Conservation (phyloP, 1,284 basidiomycete species). For the Coriolopsis trogii region DNA sequence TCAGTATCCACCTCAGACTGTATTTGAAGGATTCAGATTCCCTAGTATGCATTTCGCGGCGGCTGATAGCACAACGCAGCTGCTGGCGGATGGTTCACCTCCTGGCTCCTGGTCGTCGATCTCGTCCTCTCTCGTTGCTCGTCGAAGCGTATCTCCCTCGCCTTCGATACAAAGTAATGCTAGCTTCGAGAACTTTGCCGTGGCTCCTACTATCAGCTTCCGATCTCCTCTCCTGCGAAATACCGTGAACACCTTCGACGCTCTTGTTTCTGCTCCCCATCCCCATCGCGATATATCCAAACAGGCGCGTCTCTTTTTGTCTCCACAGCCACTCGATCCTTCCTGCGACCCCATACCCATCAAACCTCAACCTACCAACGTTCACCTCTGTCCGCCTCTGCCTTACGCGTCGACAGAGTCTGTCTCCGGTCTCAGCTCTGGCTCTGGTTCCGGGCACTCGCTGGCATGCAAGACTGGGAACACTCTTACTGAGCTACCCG, state of each 20-base stretch:
- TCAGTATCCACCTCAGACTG: slow-evolving; percentile 3
- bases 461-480: not conserved
- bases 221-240: slow-evolving; percentile 17
- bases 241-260: too few relatives aligned
- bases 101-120: slow-evolving; percentile 23
- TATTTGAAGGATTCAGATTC: slow-evolving; percentile 2
- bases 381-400: not conserved
- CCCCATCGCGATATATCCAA: too few relatives aligned
- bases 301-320: too few relatives aligned
- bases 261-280: too few relatives aligned
- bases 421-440: not conserved
- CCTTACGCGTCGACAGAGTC: not conserved
- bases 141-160: slow-evolving; percentile 17
- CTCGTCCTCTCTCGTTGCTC: slow-evolving; percentile 22
- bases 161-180: slow-evolving; percentile 16
- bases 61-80: not conserved
- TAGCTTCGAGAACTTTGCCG: slow-evolving; percentile 13
- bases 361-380: not conserved
- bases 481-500: slow-evolving; percentile 35
- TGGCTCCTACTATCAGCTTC: slow-evolving; percentile 10
- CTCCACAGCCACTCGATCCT: too few relatives aligned
- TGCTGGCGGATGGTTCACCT: not conserved
- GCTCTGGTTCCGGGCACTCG: slow-evolving; percentile 11
- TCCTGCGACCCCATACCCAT: not conserved
- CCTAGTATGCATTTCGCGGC: not conserved